phyloP scores from a whole-genome alignment of 148 eudicot species.

The Chenopodium quinoa region DNA sequence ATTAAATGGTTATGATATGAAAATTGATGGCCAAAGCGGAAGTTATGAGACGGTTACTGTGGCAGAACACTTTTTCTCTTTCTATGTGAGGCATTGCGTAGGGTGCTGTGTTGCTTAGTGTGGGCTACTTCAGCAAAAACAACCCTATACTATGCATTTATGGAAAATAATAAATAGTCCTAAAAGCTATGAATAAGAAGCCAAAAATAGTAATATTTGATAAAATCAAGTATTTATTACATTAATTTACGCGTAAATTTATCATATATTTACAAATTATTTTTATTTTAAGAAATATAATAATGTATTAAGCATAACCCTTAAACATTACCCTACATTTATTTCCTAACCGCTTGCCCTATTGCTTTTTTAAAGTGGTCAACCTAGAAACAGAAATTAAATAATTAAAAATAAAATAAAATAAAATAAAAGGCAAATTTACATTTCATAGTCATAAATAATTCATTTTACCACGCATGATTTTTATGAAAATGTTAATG shows the following conservation, averaged over 20 bases:
- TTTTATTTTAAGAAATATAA: too few species aligned
- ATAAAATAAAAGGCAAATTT: too few species aligned
- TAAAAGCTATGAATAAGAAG: too few species aligned
- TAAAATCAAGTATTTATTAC: too few species aligned
- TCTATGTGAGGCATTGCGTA: conserved; percentile 18
- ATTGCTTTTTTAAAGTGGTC: not conserved
- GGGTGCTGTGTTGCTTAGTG: conserved; percentile 13
- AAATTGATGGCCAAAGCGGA: conserved; percentile 8
- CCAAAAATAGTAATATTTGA: too few species aligned
- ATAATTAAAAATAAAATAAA: not conserved
- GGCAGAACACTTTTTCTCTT: conserved; percentile 5
- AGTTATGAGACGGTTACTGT: conserved; percentile 31
- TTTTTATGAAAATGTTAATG: not conserved
- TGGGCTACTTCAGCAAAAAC: not conserved
- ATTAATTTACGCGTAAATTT: too few species aligned
- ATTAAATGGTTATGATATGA: not conserved
- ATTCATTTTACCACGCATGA: conserved; percentile 2
- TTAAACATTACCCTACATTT: not conserved
- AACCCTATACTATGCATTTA: too few species aligned
- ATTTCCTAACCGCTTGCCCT: conserved; percentile 18
- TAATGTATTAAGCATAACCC: too few species aligned
- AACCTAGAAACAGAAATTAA: not conserved
- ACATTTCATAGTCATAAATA: not conserved
- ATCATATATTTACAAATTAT: too few species aligned
- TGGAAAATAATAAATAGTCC: too few species aligned